Base-by-base conservation (phyloP, 1,284 basidiomycete genomes). In the Boletus coffeatus region DNA sequence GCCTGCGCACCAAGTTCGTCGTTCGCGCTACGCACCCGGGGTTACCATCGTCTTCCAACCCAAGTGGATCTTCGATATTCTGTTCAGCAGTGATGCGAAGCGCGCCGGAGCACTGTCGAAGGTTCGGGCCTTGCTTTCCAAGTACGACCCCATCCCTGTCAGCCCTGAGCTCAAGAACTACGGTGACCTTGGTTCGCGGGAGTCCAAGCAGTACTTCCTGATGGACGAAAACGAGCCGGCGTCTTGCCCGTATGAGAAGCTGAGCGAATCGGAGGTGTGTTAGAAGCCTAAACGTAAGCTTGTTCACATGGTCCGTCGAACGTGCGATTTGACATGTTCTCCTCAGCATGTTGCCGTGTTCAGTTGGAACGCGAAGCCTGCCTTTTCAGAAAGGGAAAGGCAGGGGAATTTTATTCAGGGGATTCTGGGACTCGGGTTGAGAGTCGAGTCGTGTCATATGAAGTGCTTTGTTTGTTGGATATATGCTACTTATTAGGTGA, bases 1-100 rank as follows among this genome's bases (percentile, higher is more conserved):
- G 0, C 69, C 65, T 7, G 68, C 67, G 2, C 67, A 69, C 57
- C 68, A 68, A 58, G 63, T 68, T 13, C 65, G 69, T 21, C 67
- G 65, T 16, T 63, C 67, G 2, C 67, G 68, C 43, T 62, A 66
- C 21, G 61, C 67, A n/a, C 62, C 63, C 13, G 60, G 61, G 10
- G 58, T 70, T 56, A 70, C 68, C 29, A 62, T 70, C 8, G 68
- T 70, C 25, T 68, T 69, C 61, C 68, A 70, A 43, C 68, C 68
- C 10, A 70, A 69, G 43, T 70, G 68, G 68, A 69, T 70, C 56
- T 69, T 69, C n/a, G 67, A 69, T 46, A 64, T 70, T 18, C 59
- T 68, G 29, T 69, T 70, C 46, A 70, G 67, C 57, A 62, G n/a
- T 14, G 65, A 69, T 5, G 68, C 65, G 5, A 70, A 69, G 60